Base-by-base conservation (phyloP, 345 rosid genomes). In the Corymbia maculata region DNA sequence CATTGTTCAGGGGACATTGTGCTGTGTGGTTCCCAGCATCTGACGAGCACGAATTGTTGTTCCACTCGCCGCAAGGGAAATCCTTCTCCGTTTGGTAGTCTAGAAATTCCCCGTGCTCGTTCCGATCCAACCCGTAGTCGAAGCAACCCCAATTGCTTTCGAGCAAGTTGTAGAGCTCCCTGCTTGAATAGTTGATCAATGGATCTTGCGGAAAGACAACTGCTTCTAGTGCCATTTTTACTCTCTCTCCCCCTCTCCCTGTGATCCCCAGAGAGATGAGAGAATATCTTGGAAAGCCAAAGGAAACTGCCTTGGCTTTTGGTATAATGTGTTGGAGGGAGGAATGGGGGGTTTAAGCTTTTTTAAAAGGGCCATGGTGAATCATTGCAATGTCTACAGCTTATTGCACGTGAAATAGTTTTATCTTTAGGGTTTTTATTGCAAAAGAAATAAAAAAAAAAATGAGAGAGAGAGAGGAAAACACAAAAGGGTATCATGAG, bases 211-310 rank as follows among this genome's bases (percentile, higher is more conserved):
- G 95, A 64, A 90, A 95, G 30, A 93, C 90, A 44, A 92, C 94
- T 7, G 96, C 96, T 84, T 97, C 98, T 1, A 97, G 93, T 86
- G 99, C 97, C 98, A 97, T 97, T 32, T 30, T 86, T 52, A 2
- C 32, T 85, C 75, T n/a, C 16, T 30, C 9, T 64, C 36, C 15
- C 75, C n/a, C 9, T 16, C 75, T 64, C 75, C 86, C 86, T 86
- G 44, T 49, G n/a, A 88, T 19, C 44, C 79, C 61, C 52, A 24
- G 53, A 17, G 42, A 85, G 86, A 87, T 47, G 82, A 79, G 28
- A 32, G 89, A 88, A 66, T 88, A 88, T 57, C 42, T 88, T 50
- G 59, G 49, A 64, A 79, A 24, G 85, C 75, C 53, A 80, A 59
- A 47, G 86, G 70, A 45, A 55, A 30, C 61, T 53, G 85, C 85